phyloP scores from a whole-genome alignment of 768 basidiomycete species.

The Lactifluus hygrophoroides region DNA sequence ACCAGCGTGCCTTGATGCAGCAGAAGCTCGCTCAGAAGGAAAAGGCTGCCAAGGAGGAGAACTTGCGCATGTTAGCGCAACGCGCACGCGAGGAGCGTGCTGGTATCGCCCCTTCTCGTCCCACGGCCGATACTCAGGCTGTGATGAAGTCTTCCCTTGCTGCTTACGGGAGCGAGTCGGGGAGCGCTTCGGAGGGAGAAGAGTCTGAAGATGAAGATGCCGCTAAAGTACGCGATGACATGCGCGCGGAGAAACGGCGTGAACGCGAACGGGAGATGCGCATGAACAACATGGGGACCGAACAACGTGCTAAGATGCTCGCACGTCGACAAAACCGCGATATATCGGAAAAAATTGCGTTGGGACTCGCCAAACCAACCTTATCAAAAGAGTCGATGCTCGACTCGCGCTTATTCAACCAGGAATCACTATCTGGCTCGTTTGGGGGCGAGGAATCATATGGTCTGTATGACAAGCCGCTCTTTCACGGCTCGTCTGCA shows the following conservation, averaged over 20 bases:
- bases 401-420: constrained; percentile 96
- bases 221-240: constrained; percentile 76
- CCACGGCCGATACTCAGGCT: constrained; percentile 56
- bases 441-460: constrained; percentile 95
- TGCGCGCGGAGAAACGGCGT: constrained; percentile 84
- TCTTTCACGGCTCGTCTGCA: constrained; percentile 94
- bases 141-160: constrained; percentile 71
- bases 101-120: constrained; percentile 60
- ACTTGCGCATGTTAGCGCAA: constrained; percentile 86
- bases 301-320: constrained; percentile 91
- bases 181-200: constrained; percentile 48
- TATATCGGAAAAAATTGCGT: constrained; percentile 97
- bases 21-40: constrained; percentile 98
- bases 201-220: constrained; percentile 65
- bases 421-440: constrained; percentile 70
- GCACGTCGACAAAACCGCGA: constrained; percentile 97
- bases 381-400: constrained; percentile 95
- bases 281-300: constrained; percentile 98
- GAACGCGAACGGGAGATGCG: constrained; percentile 97
- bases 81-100: constrained; percentile 91
- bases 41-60: constrained; percentile 95
- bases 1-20: constrained; percentile 94
- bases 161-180: constrained; percentile 80
- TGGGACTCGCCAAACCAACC: constrained; percentile 95
- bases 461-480: constrained; percentile 85